Conservation (phyloP, 2,329 filamentous ascomycete species). For the Aspergillus pseudoviridinutans region DNA sequence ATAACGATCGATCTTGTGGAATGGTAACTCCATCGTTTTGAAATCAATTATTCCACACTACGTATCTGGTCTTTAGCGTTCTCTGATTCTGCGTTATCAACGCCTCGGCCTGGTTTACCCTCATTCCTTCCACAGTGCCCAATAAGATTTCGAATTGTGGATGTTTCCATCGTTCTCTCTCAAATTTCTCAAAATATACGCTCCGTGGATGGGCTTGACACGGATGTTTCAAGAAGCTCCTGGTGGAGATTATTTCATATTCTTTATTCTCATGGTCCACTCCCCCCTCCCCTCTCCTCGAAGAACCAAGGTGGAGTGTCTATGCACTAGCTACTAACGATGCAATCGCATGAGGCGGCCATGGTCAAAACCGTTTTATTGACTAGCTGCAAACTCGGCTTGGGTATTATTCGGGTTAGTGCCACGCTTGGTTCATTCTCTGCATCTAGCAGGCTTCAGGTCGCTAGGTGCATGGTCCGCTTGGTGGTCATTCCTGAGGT, state of each 20-base stretch:
- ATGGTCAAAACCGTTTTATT: not conserved
- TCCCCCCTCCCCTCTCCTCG: not conserved
- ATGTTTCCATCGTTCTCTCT: not conserved
- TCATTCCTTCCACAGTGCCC: not conserved
- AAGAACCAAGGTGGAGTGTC: not conserved
- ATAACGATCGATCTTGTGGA: not conserved
- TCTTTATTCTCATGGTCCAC: not conserved
- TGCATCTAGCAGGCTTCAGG: slow-evolving; percentile 4
- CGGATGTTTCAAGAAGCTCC: not conserved
- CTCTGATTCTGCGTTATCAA: not conserved
- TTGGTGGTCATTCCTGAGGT: slow-evolving; percentile 15
- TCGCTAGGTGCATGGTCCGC: slow-evolving; percentile 18
- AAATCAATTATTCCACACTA: not conserved
- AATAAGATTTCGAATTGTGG: not conserved
- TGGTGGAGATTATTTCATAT: not conserved
- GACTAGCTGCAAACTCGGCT: not conserved
- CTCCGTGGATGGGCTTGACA: not conserved
- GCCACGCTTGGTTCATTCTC: slow-evolving; percentile 15
- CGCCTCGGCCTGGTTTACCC: not conserved
- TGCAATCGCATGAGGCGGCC: not conserved
- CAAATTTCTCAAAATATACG: not conserved
- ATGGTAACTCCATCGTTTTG: not conserved
- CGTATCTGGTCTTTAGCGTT: too few relatives aligned
- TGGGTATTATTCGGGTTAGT: slow-evolving; percentile 9
- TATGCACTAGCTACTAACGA: not conserved